Conservation (phyloP, 2,329 filamentous ascomycete genomes). For the Blumeria hordei region DNA sequence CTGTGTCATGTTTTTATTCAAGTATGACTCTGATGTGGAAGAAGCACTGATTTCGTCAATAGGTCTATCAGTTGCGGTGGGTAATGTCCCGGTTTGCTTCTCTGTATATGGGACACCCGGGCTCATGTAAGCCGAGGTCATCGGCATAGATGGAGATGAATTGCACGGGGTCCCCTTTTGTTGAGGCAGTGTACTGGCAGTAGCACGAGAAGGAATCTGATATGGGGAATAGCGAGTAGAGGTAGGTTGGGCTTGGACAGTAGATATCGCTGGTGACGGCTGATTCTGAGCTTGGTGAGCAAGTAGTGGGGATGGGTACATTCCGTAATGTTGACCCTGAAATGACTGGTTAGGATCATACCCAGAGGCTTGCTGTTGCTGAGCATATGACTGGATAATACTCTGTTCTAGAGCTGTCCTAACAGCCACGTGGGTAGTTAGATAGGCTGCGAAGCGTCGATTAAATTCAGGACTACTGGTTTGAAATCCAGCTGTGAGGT, state of each 20-base stretch:
- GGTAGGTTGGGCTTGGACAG: constrained; percentile 4
- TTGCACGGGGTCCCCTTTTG: constrained; percentile 16
- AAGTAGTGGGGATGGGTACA: constrained; percentile 11
- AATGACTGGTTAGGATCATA: constrained; percentile 5
- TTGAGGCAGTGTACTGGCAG: constrained; percentile 12
- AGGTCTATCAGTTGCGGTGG: too few relatives aligned
- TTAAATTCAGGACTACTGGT: constrained; percentile 9
- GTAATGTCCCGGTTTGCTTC: too few relatives aligned
- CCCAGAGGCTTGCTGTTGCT: constrained; percentile 2
- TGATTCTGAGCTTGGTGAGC: constrained; percentile 10
- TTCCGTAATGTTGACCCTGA: constrained; percentile 15
- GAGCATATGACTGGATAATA: constrained; percentile 17
- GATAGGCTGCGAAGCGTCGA: constrained; percentile 19
- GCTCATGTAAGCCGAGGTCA: too few relatives aligned
- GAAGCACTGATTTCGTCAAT: too few relatives aligned
- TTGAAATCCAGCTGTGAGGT: constrained; percentile 32
- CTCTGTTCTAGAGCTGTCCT: constrained; percentile 23
- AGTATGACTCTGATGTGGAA: too few relatives aligned
- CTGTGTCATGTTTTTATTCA: background rate
- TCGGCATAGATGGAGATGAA: too few relatives aligned
- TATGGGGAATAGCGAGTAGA: constrained; percentile 20
- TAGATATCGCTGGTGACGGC: background rate
- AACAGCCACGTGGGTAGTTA: constrained; percentile 32
- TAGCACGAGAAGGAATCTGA: constrained; percentile 14
- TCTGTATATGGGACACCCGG: too few relatives aligned